phyloP scores from a whole-genome alignment of 345 rosid species.

The Rubroshorea leprosula region DNA sequence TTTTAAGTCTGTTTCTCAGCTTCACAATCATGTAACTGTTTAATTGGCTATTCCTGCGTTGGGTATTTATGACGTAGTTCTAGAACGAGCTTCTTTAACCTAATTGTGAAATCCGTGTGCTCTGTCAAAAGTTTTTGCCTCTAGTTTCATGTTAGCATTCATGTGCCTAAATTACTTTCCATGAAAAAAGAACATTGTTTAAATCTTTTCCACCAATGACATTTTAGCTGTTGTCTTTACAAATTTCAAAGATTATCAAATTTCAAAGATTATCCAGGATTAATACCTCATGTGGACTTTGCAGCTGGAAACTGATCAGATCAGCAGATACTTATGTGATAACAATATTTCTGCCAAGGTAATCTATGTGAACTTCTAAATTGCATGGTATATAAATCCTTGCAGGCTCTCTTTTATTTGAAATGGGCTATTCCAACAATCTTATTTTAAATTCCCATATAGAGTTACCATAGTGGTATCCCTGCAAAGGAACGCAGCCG shows the following conservation, averaged over 20 bases:
- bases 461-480: constrained; percentile 93
- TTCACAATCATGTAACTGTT: neutral
- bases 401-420: constrained; percentile 11
- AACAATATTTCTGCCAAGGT: constrained; percentile 81
- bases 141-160: constrained; percentile 6
- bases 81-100: neutral
- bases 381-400: constrained; percentile 8
- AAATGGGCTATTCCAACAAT: constrained; percentile 19
- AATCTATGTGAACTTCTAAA: constrained; percentile 8
- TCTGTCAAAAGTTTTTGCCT: neutral
- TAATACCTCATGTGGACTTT: constrained; percentile 20
- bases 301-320: constrained; percentile 78
- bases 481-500: constrained; percentile 69
- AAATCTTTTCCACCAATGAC: neutral
- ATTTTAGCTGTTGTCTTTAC: constrained; percentile 10
- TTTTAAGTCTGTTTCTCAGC: neutral
- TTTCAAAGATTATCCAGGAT: constrained; percentile 3
- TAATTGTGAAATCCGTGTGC: neutral
- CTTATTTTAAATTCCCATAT: constrained; percentile 21
- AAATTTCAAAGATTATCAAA: neutral
- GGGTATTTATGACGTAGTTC: constrained; percentile 1
- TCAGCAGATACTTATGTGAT: constrained; percentile 81
- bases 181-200: neutral
- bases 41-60: constrained; percentile 2
- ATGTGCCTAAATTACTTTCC: neutral